phyloP scores from a whole-genome alignment of 2,329 filamentous ascomycete species.

The Daldinia sp. region DNA sequence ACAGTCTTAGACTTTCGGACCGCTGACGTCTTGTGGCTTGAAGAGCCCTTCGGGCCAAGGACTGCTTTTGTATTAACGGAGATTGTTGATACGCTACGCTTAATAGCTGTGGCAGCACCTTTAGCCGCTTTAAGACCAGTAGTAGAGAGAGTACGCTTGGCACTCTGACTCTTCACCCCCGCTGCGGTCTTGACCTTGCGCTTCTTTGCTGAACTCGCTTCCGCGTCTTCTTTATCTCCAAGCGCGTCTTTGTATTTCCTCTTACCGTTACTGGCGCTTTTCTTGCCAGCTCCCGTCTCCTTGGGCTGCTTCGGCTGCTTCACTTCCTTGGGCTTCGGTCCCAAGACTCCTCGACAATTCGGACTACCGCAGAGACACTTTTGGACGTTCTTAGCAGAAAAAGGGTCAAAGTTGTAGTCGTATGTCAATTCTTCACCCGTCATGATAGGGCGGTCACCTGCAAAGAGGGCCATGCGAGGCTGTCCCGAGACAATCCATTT shows the following conservation, averaged over 20 bases:
- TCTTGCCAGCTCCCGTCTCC: slow-evolving; percentile 46
- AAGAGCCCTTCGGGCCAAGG: slow-evolving; percentile 37
- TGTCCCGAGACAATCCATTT: slow-evolving; percentile 96
- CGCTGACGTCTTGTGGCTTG: slow-evolving; percentile 37
- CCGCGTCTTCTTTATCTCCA: slow-evolving; percentile 49
- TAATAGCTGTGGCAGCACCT: slow-evolving; percentile 48
- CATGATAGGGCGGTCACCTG: slow-evolving; percentile 86
- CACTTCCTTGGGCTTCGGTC: slow-evolving; percentile 66
- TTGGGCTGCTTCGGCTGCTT: slow-evolving; percentile 58
- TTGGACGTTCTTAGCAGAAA: slow-evolving; percentile 73
- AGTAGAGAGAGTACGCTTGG: slow-evolving; percentile 44
- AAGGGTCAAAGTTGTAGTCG: slow-evolving; percentile 80
- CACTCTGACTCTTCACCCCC: slow-evolving; percentile 45
- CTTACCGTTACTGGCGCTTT: slow-evolving; percentile 58
- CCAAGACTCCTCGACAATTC: slow-evolving; percentile 71
- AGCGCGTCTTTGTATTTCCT: slow-evolving; percentile 64
- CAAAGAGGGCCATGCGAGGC: slow-evolving; percentile 95
- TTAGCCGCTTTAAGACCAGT: slow-evolving; percentile 49
- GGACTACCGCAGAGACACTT: slow-evolving; percentile 69
- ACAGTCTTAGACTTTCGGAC: slow-evolving; percentile 44
- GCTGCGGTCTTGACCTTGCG: slow-evolving; percentile 55
- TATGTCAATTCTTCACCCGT: slow-evolving; percentile 97
- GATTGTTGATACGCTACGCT: slow-evolving; percentile 52
- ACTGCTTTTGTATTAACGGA: slow-evolving; percentile 49
- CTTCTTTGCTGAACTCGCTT: slow-evolving; percentile 51